Conservation (phyloP, 2,329 filamentous ascomycete genomes). For the Arthrobotrys iridis region DNA sequence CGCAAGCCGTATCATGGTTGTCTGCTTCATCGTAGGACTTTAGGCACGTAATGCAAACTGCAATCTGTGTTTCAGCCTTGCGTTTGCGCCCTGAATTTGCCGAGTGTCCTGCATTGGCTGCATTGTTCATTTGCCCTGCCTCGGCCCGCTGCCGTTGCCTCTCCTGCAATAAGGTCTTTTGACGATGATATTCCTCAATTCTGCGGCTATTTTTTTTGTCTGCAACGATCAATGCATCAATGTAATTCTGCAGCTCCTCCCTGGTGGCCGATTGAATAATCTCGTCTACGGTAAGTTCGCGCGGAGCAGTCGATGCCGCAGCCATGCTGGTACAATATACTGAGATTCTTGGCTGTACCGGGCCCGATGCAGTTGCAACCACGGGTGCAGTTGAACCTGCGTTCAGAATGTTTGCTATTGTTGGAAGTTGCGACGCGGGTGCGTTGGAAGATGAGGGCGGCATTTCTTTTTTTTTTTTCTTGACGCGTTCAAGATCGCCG, state of each 20-base stretch:
- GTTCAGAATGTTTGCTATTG: background rate
- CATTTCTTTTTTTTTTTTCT: too few relatives aligned
- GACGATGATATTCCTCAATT: background rate
- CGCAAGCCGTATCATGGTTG: slow-evolving; percentile 23
- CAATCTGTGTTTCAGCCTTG: background rate
- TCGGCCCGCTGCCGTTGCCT: background rate
- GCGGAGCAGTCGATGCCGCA: background rate
- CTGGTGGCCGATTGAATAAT: background rate
- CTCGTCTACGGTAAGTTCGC: background rate
- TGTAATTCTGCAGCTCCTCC: background rate
- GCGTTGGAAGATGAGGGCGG: slow-evolving; percentile 1
- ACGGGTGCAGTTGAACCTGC: too few relatives aligned
- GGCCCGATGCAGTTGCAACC: too few relatives aligned
- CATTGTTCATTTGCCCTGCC: background rate
- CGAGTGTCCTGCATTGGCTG: background rate
- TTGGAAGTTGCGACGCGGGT: background rate
- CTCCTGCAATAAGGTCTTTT: background rate
- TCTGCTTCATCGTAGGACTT: slow-evolving; percentile 20
- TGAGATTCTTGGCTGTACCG: too few relatives aligned
- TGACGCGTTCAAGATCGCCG: background rate
- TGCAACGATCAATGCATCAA: background rate
- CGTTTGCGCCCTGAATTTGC: slow-evolving; percentile 2
- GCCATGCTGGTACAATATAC: background rate
- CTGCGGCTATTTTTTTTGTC: background rate
- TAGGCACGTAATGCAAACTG: slow-evolving; percentile 8